Conservation (phyloP, 1,139 yeast species). For the Debaryomyces sp. region DNA sequence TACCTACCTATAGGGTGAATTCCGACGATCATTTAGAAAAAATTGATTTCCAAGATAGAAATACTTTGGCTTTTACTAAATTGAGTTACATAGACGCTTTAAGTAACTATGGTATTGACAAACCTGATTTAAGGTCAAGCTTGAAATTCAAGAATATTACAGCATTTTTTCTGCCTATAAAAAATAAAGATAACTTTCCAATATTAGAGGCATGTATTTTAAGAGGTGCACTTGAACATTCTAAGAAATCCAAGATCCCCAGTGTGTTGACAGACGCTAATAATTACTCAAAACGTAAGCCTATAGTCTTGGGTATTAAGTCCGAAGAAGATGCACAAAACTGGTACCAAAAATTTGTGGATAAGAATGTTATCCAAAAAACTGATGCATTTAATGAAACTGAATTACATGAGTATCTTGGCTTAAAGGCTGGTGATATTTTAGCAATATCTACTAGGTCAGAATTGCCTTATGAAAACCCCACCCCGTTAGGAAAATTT, state of each 20-base stretch:
- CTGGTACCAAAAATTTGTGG: constrained; percentile 49
- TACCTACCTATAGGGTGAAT: constrained; percentile 40
- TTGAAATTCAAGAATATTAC: constrained; percentile 55
- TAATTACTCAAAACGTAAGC: constrained; percentile 61
- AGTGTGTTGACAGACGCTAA: constrained; percentile 38
- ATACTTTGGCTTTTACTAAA: constrained; percentile 36
- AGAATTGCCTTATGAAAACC: constrained; percentile 75
- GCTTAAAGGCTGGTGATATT: constrained; percentile 66
- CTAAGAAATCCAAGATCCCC: constrained; percentile 25
- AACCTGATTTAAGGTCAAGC: constrained; percentile 82
- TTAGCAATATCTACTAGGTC: constrained; percentile 77
- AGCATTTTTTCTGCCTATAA: constrained; percentile 35
- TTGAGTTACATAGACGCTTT: constrained; percentile 72
- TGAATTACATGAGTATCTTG: constrained; percentile 33
- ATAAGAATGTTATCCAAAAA: constrained; percentile 25
- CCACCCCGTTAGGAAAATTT: constrained; percentile 89
- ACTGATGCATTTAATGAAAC: constrained; percentile 18
- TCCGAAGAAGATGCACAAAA: constrained; percentile 32
- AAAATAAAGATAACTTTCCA: constrained; percentile 49
- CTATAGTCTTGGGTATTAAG: constrained; percentile 55
- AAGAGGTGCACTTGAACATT: constrained; percentile 45
- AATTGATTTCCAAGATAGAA: constrained; percentile 19
- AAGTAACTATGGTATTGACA: constrained; percentile 81
- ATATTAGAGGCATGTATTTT: constrained; percentile 75
- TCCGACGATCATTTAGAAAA: constrained; percentile 25